Base-by-base conservation (phyloP, 2,329 filamentous ascomycete genomes). In the Trichophyton rubrum region DNA sequence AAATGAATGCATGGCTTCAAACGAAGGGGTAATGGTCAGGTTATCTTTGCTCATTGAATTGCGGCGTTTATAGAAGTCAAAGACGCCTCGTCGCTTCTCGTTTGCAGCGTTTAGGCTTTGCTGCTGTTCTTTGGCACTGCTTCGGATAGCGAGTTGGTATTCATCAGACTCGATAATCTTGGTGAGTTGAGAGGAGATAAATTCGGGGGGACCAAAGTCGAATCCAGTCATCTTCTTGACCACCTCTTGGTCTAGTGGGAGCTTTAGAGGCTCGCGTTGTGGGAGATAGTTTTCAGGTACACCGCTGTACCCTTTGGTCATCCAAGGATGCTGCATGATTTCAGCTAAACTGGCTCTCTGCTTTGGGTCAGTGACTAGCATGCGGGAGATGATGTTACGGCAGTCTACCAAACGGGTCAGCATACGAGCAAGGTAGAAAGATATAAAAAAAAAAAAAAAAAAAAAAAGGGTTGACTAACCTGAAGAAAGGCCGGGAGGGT, bases 151-250 rank as follows among this genome's bases (percentile, higher is more conserved):
- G 62, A 86, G 84, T 68, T 95, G 90, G 67, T 99, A 99, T 45
- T 97, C 92, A 5, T 95, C 90, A 0, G 91, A 96, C 68, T 95
- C 88, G 62, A 99, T 82, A n/a, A 91, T 83, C 64, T 87, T 88
- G 8, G 85, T 88, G 49, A 99, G 81, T 70, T 96, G 89, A 2
- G 83, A 78, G 61, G 83, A 86, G 69, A 99, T 96, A 61, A 84
- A 83, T 59, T 96, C 90, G 1, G 90, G 82, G 0, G 89, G 82
- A 0, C 93, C 93, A 76, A 97, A 99, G 72, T 97, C 95, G 72
- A 99, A 99, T 1, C 93, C 93, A 24, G 90, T 95, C 93, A 99
- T 99, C 67, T 89, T 91, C 56, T 89, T 84, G 61, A 99, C 83
- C 3, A 97, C 86, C 49, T 88, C 86, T 1, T 82, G 78, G 69